Base-by-base conservation (phyloP, 2,329 filamentous ascomycete genomes). In the Phyllosticta ampelicida region DNA sequence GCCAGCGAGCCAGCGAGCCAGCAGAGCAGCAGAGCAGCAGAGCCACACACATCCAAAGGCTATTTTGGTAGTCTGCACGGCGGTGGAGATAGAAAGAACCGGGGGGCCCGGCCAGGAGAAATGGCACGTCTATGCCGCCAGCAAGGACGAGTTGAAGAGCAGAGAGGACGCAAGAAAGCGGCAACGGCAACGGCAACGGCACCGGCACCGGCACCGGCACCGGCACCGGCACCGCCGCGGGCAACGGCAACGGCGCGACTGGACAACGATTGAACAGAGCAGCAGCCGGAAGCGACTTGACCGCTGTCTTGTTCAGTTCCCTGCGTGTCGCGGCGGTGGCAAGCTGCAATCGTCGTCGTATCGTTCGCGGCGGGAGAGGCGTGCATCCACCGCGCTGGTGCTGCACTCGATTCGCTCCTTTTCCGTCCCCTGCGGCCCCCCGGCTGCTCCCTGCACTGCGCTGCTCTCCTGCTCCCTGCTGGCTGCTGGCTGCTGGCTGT, bases 31-130 rank as follows among this genome's bases (percentile, higher is more conserved):
- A n/a, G n/a, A 44, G 36, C 36, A 44, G 36, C 36, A 44, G 36
- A 44, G 36, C 23, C 23, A 26, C 36, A 44, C 36, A 44, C 13
- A 16, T 44, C n/a, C n/a, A 44, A 44, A 44, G 36, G 36, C 36
- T 44, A 44, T 44, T 44, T 29, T 28, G 51, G 53, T 30, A 53
- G 18, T 44, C 55, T 36, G 55, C 55, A 48, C 50, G 18, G 50
- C 44, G 13, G 23, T 48, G 28, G 51, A 58, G 48, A 48, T 30
- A 51, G 55, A 53, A 53, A 53, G 51, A 51, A 44, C 50, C 55
- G 52, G 55, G 55, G 49, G 49, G n/a, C 28, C 36, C 36, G 6
- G 49, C 18, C 18, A 21, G 49, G 49, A 51, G 21, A 51, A 9
- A 50, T 51, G 49, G 49, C 49, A 26, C 49, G 49, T 9, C 49